A percentile compares a stretch with the other conserved stretches of the same genome.
phyloP scores from a whole-genome alignment of 495 filamentous ascomycete genomes.

The Podospora anserina region DNA sequence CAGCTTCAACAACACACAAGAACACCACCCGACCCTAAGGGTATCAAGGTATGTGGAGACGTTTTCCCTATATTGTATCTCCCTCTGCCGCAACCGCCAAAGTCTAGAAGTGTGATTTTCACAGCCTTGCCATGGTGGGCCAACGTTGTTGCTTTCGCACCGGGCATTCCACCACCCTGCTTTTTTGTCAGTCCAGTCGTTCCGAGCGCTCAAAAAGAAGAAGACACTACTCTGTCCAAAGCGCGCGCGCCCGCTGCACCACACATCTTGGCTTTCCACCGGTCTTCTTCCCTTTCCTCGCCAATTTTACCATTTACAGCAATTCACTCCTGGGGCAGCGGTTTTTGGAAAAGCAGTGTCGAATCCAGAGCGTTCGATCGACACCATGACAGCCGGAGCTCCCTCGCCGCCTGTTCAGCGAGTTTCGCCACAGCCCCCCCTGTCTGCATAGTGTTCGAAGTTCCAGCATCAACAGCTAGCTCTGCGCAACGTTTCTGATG shows the following conservation, averaged over 20 bases:
- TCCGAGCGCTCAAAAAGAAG: not conserved
- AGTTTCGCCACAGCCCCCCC: slow-evolving; percentile 7
- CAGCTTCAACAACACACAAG: not conserved
- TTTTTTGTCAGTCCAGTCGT: not conserved
- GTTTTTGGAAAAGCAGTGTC: not conserved
- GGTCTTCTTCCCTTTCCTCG: not conserved
- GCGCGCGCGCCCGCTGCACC: not conserved
- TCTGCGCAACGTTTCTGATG: slow-evolving; percentile 5
- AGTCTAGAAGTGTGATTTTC: not conserved
- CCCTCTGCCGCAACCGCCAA: not conserved
- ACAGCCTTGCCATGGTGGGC: not conserved
- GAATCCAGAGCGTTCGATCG: slow-evolving; percentile 1
- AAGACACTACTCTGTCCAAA: not conserved
- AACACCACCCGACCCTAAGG: not conserved
- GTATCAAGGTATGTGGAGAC: not conserved
- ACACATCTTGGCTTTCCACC: not conserved
- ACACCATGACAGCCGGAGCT: not conserved
- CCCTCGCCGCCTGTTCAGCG: not conserved
- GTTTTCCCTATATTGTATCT: not conserved
- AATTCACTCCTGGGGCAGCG: not conserved
- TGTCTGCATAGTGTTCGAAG: not conserved
- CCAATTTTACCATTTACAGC: not conserved
- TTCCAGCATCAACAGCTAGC: slow-evolving; percentile 5
- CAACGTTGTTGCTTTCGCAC: not conserved
- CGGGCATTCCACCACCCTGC: not conserved